phyloP scores from a whole-genome alignment of 352 stramenopile genomes.

The Plasmopara halstedii region DNA sequence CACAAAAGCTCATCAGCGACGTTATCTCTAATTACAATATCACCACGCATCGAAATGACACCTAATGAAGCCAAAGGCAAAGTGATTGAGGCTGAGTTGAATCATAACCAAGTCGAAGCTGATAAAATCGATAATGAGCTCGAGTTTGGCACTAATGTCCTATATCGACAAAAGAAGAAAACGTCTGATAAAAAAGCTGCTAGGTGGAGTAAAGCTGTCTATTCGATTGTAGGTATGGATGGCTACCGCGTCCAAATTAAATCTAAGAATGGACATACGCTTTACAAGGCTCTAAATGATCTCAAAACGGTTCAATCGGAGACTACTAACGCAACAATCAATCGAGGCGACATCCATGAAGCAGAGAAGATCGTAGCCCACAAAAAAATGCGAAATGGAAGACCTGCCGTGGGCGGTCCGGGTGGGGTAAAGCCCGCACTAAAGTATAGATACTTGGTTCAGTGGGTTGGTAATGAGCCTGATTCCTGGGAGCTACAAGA shows the following conservation, averaged over 20 bases:
- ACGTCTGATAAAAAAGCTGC: background rate
- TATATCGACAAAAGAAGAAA: background rate
- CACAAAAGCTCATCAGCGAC: background rate
- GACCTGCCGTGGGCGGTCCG: too few relatives aligned
- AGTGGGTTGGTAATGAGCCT: too few relatives aligned
- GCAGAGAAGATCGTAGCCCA: conserved; percentile 9
- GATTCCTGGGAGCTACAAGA: too few relatives aligned
- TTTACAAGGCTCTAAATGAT: conserved; percentile 4
- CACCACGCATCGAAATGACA: background rate
- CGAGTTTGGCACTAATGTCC: background rate
- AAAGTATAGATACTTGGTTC: too few relatives aligned
- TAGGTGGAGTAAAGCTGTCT: background rate
- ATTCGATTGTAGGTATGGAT: background rate
- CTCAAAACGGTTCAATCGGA: conserved; percentile 11
- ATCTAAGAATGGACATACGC: background rate
- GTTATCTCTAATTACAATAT: background rate
- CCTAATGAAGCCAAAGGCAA: background rate
- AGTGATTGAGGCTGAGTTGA: background rate
- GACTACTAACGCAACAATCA: conserved; percentile 8
- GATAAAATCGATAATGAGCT: background rate
- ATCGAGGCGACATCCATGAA: conserved; percentile 15
- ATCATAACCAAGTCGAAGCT: background rate
- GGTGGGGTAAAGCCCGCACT: too few relatives aligned
- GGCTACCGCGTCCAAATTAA: background rate
- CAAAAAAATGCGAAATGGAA: background rate